Evolutionary conservation across 2,329 filamentous ascomycete species (phyloP), one percentile per base, ranked within the genome.

Genomic region (Clonostachys rhizophaga): DNA sequence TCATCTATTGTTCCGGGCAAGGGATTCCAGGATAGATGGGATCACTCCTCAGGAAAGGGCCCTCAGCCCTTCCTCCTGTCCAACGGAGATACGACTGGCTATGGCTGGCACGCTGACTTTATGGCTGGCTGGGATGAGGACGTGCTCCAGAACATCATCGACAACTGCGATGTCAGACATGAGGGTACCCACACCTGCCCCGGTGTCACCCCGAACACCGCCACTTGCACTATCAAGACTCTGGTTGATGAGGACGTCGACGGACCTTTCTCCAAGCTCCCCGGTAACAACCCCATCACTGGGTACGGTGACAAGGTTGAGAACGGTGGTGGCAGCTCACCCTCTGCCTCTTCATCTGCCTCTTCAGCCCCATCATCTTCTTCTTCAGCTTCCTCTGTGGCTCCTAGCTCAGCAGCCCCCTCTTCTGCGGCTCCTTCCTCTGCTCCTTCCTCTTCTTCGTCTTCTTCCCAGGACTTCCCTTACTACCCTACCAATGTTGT

Each of bases 71-170:
- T 89, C 56, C 81, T 89, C 46, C 78, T 87, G 40, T 71, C 84
- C 53, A 83, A 83, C 58, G 86, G 86, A 41, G 86, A 91, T 48
- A 70, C 74, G 17, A 87, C 86, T 11, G 87, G 86, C 47, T 89
- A 79, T 68, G 81, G 80, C 55, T 76, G 77, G 50, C 86, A 90
- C 65, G 85, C 75, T 43, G 86, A 91, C 64, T 90, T 91, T 68
- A 65, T 87, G 53, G 81, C 86, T 52, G 86, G 79, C 14, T 91
- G 87, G 87, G 81, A 90, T 54, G 72, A 78, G 51, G 63, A 70
- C 30, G 73, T 76, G 42, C 80, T 89, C 44, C 82, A 86, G 64
- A 71, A 77, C 50, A 85, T 87, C 53, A 82, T 89, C 54, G 74
- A 86, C 59, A 78, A 71, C 44, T 89, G 87, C 70, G 70, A 83